These are phyloP conservation scores for Mucor piriformis DNA, from an alignment of 371 early-diverging fungal species.

Conservation along the genomic window DNA sequence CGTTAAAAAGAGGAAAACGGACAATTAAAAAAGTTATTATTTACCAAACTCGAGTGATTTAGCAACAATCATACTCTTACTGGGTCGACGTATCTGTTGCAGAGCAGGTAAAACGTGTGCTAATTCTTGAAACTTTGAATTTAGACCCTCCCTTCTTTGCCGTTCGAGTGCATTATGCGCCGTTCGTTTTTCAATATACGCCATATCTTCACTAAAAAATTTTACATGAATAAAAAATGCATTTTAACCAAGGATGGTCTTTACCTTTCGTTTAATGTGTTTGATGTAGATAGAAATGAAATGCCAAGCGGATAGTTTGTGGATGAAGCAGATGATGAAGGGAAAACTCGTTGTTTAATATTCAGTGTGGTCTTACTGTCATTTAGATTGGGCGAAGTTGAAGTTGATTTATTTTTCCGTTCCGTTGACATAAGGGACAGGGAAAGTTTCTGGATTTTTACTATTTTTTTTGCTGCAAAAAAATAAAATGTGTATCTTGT, in stretches of 20 bases:
- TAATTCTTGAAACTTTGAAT: slow-evolving; percentile 76
- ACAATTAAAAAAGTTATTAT: not conserved
- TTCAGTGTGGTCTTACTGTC: slow-evolving; percentile 1
- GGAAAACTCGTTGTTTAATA: not conserved
- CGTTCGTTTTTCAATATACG: slow-evolving; percentile 58
- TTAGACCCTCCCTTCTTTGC: slow-evolving; percentile 78
- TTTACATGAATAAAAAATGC: not conserved
- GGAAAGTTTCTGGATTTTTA: not conserved
- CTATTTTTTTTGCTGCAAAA: not conserved
- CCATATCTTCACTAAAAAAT: slow-evolving; percentile 13
- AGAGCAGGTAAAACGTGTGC: slow-evolving; percentile 79
- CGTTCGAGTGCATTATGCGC: slow-evolving; percentile 84
- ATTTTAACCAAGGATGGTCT: not conserved
- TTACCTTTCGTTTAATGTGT: slow-evolving; percentile 10
- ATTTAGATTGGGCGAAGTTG: slow-evolving; percentile 6
- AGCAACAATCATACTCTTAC: slow-evolving; percentile 78
- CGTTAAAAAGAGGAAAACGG: not conserved
- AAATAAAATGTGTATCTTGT: not conserved
- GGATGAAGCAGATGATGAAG: slow-evolving; percentile 1
- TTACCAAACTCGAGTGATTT: slow-evolving; percentile 71
- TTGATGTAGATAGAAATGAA: slow-evolving; percentile 4
- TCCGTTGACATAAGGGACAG: slow-evolving; percentile 2
- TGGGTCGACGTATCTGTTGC: slow-evolving; percentile 72
- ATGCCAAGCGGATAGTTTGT: slow-evolving; percentile 7
- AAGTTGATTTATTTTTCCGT: not conserved